Evolutionary conservation across 352 stramenopile species (phyloP), one percentile per base, ranked within the genome.

Genomic region (Pythium grandisporangium): DNA sequence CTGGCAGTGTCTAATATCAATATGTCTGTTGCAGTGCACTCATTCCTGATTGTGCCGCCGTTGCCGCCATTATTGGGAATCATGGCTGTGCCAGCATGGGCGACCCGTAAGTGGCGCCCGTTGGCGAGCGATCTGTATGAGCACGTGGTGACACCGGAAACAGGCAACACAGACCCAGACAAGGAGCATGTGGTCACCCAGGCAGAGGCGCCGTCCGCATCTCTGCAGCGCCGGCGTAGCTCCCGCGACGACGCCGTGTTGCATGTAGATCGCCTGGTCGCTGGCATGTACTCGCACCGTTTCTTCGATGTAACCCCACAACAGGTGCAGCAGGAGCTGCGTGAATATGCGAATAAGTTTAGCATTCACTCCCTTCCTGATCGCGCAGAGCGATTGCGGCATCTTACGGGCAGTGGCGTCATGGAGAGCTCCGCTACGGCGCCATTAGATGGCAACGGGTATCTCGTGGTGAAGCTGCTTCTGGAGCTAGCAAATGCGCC

Each of bases 401-500:
- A 39, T 21, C 45, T 87, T 29, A 44, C 62, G 24, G n/a, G n/a
- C n/a, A n/a, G n/a, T n/a, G n/a, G n/a, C n/a, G n/a, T n/a, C n/a
- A n/a, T n/a, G n/a, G n/a, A n/a, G n/a, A n/a, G n/a, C n/a, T n/a
- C n/a, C n/a, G n/a, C n/a, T n/a, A n/a, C n/a, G n/a, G n/a, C n/a
- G n/a, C n/a, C n/a, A n/a, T n/a, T n/a, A n/a, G n/a, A 27, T 3
- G 16, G 30, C 11, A 78, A 62, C 21, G 58, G 84, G 23, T 66
- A 59, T 24, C 51, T 61, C 29, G 61, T 78, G 25, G 38, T 84
- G 19, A 83, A 82, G 54, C 48, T 83, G 38, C 55, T 87, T 34
- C 40, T 84, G 21, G 70, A 77, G 48, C 50, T 87, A 35, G 64
- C 70, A n/a, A 48, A 65, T 10, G 48, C 56, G 1, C 70, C 74